phyloP scores from a whole-genome alignment of 345 rosid species.

The Pistacia integerrima region DNA sequence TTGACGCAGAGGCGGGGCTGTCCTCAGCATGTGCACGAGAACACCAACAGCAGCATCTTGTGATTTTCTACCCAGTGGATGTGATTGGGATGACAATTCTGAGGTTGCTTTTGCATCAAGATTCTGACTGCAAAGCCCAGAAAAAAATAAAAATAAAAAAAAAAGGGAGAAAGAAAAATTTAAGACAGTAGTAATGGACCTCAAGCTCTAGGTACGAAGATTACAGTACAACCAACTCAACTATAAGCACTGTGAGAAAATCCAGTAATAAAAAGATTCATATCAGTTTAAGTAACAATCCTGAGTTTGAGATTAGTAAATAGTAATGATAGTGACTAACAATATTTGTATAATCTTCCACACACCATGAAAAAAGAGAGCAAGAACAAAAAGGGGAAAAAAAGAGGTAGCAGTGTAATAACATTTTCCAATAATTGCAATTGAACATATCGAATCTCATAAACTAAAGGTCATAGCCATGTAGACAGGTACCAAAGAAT shows the following conservation, averaged over 20 bases:
- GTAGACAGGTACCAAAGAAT: neutral
- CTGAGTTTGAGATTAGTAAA: neutral
- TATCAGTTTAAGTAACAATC: neutral
- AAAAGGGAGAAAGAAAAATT: conserved; percentile 4
- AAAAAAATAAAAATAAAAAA: neutral
- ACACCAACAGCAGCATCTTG: conserved; percentile 92
- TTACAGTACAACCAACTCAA: neutral
- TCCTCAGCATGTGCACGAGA: conserved; percentile 77
- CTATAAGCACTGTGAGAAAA: neutral
- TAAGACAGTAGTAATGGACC: neutral
- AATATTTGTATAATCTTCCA: neutral
- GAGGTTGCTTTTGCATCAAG: conserved; percentile 44
- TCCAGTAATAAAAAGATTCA: neutral
- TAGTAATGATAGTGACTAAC: neutral
- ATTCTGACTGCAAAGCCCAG: conserved; percentile 42
- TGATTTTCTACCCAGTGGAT: conserved; percentile 55
- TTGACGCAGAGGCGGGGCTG: conserved; percentile 78
- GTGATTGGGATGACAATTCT: conserved; percentile 46
- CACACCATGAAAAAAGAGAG: neutral
- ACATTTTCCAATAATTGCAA: no score
- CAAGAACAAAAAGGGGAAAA: neutral
- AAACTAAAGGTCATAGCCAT: neutral
- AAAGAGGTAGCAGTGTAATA: neutral
- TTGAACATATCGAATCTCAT: no score
- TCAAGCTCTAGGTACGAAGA: neutral